phyloP scores from a whole-genome alignment of 139 green algal genomes.

The Microglena sp. region DNA sequence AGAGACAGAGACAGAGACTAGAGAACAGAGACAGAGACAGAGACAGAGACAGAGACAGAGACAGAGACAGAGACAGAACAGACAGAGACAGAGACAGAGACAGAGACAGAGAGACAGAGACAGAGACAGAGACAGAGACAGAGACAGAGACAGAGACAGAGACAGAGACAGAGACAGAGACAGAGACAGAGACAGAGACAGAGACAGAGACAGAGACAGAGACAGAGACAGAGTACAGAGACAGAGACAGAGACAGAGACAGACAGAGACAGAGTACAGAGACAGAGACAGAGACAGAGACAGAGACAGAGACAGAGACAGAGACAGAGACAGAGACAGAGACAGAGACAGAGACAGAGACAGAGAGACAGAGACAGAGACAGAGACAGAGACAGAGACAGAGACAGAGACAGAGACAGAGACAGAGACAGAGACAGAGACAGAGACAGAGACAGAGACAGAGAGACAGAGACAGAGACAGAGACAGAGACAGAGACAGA shows the following conservation, averaged over 20 bases:
- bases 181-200: background rate
- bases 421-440: no score
- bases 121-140: no score
- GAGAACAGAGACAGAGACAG: no score
- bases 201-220: background rate
- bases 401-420: no score
- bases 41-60: background rate
- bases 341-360: background rate
- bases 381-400: no score
- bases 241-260: no score
- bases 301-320: background rate
- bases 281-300: no score
- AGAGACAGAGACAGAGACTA: no score
- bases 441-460: background rate
- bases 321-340: background rate
- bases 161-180: background rate
- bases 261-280: no score
- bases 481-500: constrained; percentile 6
- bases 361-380: background rate
- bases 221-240: no score
- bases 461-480: background rate
- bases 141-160: background rate
- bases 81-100: background rate
- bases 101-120: no score
- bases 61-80: no score